Conservation (phyloP, 2,329 filamentous ascomycete species). For the Plenodomus biglobosus region DNA sequence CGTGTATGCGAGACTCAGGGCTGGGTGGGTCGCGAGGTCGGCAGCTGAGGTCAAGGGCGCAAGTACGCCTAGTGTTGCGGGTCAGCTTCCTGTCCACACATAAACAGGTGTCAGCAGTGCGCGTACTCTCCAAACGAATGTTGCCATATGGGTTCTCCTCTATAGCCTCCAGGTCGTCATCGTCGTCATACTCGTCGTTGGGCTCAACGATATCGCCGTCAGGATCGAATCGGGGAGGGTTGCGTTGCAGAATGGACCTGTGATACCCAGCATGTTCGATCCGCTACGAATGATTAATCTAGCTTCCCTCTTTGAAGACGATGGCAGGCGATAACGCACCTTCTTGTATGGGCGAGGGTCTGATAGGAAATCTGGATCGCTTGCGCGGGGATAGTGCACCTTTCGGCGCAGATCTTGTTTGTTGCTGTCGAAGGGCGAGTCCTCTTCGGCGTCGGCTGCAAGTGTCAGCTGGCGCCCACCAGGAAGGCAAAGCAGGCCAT, state of each 20-base stretch:
- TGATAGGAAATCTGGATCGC: slow-evolving; percentile 61
- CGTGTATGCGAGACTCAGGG: slow-evolving; percentile 72
- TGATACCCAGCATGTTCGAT: slow-evolving; percentile 74
- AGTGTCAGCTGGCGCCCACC: slow-evolving; percentile 16
- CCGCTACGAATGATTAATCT: slow-evolving; percentile 52
- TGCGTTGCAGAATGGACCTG: slow-evolving; percentile 72
- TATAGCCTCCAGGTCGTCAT: slow-evolving; percentile 60
- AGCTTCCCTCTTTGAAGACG: slow-evolving; percentile 1
- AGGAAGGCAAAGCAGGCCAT: slow-evolving; percentile 7
- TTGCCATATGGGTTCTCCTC: slow-evolving; percentile 75
- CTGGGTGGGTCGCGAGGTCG: slow-evolving; percentile 73
- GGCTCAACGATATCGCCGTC: slow-evolving; percentile 77
- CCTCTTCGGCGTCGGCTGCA: slow-evolving; percentile 75
- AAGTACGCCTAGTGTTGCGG: slow-evolving; percentile 61
- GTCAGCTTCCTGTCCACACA: slow-evolving; percentile 22
- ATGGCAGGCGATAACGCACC: slow-evolving; percentile 49
- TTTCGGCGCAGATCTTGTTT: slow-evolving; percentile 78
- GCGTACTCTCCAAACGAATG: slow-evolving; percentile 69
- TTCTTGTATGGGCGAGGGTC: slow-evolving; percentile 71
- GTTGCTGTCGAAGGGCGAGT: slow-evolving; percentile 70
- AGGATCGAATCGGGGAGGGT: slow-evolving; percentile 71
- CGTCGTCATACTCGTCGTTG: slow-evolving; percentile 69
- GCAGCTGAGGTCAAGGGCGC: slow-evolving; percentile 74
- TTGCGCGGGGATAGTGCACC: slow-evolving; percentile 69
- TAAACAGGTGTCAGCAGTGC: background rate